Base-by-base conservation (phyloP, 116 monocot species). In the Zostera marina region DNA sequence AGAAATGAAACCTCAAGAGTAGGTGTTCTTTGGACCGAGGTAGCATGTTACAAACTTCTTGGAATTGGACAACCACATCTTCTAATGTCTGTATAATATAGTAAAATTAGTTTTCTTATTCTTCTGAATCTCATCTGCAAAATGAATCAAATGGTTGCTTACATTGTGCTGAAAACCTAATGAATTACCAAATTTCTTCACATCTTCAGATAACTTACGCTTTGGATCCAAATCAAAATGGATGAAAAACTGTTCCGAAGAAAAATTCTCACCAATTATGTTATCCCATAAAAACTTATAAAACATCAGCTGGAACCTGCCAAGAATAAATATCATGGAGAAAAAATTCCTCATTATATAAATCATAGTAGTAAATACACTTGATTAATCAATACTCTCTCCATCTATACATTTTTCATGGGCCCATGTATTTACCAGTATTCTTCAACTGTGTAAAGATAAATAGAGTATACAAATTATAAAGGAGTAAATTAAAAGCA, bases 291-390 rank as follows among this genome's bases (percentile, higher is more conserved):
- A 54, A 42, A 85, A 85, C 57, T 91, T 91, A 46, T 91, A 91
- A 56, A 81, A 91, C 91, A 91, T 85, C 68, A 91, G 41, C 59
- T 91, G 91, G 57, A 91, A 67, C 77, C 91, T 91, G 69, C 23
- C 26, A 25, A 58, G 9, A 16, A 48, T 32, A 19, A 54, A 1
- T 24, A 56, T 12, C 3, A 38, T 16, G 25, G 7, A 26, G 9
- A 56, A 32, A 56, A 24, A 0, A 32, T 32, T 3, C 32, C 32
- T 32, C 0, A 32, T 1, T 32, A 0, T 2, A 5, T 32, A 32
- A 32, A 32, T 32, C 4, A n/a, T n/a, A 32, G 32, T 32, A 32
- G 32, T 32, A 32, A 32, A 32, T 32, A 5, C 32, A 32, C 32
- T 32, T 32, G 32, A 32, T 32, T 32, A 32, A 32, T 32, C 32